Base-by-base conservation (phyloP, 306 rosid genomes). In the Malus asiatica region DNA sequence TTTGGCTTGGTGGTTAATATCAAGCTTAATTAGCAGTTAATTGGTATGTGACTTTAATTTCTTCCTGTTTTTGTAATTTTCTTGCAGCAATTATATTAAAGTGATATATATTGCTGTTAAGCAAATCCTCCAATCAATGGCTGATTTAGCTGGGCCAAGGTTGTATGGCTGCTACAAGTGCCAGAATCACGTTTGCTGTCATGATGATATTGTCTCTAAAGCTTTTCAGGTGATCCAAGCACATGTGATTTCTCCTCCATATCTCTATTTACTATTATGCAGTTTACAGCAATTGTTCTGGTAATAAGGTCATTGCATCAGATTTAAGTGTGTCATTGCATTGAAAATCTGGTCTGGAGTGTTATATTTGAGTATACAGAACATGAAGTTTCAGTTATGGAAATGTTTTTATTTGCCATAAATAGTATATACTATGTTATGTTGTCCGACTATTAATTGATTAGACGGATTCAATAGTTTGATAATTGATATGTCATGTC, bases 151-250 rank as follows among this genome's bases (percentile, higher is more conserved):
- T 38, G 79, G 83, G 52, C 76, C 83, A 80, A 71, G 89, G 82
- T 30, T 86, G 38, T 93, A 89, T 78, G 70, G 87, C 85, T 90
- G 97, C 90, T 88, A 78, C 40, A 89, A 85, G 83, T 93, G 97
- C 88, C 89, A 83, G 40, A 90, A 85, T 73, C 86, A 66, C 61
- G 77, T 93, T 57, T 87, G 93, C 71, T 66, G 77, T 57, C 96
- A 87, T 73, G 89, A 93, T 76, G 90, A 90, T 74, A 85, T 93
- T 29, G 68, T 87, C 84, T 89, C 91, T 65, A 93, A 93, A 81
- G 73, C 53, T 64, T 93, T 89, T 76, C 91, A 81, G 96, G 97
- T 90, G 20, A 48, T 48, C 55, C 74, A 87, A 64, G 30, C 76
- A 22, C 3, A 38, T 46, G 20, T 35, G 68, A 18, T 48, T 68